Percentiles rank a stretch among this genome's conserved stretches.
Conservation (phyloP, 768 basidiomycete genomes). For the Suillus spraguei region DNA sequence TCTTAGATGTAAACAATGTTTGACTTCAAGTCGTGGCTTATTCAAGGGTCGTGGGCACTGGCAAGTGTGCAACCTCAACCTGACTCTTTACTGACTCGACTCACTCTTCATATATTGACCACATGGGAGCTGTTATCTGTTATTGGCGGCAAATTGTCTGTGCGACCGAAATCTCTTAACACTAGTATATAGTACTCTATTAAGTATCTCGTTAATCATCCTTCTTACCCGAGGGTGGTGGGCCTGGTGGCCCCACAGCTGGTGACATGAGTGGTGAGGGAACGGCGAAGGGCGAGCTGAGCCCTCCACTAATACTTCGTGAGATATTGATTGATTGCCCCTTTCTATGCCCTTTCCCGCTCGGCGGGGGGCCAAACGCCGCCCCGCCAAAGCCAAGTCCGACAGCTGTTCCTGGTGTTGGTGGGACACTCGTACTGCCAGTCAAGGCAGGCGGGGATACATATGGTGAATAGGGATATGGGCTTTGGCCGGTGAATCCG, state of each 20-base stretch:
- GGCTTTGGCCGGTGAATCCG: slow-evolving; percentile 28
- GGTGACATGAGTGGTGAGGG: slow-evolving; percentile 29
- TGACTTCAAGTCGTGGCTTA: neutral
- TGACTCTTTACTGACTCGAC: neutral
- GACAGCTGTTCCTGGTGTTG: slow-evolving; percentile 24
- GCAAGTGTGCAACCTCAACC: neutral
- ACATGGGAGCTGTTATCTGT: neutral
- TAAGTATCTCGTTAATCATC: slow-evolving; percentile 27
- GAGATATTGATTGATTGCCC: slow-evolving; percentile 10
- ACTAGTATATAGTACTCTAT: slow-evolving; percentile 2
- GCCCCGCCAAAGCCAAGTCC: slow-evolving; percentile 29
- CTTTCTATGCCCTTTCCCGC: slow-evolving; percentile 17
- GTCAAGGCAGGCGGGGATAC: slow-evolving; percentile 32
- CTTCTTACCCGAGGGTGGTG: slow-evolving; percentile 25
- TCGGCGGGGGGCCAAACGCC: slow-evolving; percentile 22
- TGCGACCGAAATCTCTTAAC: too few relatives aligned
- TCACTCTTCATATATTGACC: neutral
- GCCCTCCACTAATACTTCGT: slow-evolving; percentile 21
- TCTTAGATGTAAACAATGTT: neutral
- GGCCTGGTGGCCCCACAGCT: slow-evolving; percentile 19
- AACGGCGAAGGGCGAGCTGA: slow-evolving; percentile 17
- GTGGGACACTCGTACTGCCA: slow-evolving; percentile 33
- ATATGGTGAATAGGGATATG: slow-evolving; percentile 37
- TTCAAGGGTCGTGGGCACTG: neutral
- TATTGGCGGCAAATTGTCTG: neutral